Evolutionary conservation across 192 early-diverging fungal species (phyloP), one percentile per base, ranked within the genome.

Genomic region (Nowakowskiella sp.): DNA sequence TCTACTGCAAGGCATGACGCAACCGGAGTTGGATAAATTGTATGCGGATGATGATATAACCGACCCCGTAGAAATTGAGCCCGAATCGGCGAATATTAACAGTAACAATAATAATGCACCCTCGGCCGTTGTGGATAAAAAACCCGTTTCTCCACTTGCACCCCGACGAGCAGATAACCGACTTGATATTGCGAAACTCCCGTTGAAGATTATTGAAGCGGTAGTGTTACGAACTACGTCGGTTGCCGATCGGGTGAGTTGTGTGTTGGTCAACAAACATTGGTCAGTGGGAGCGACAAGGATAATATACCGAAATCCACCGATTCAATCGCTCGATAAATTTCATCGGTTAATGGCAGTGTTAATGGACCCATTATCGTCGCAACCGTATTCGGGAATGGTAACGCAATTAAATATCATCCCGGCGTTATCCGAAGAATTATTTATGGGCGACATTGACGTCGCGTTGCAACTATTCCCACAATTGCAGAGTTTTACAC

Each of bases 381-480:
- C 32, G 4, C 23, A 32, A 13, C 10, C 13, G 22, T 61, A 61
- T 31, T 10, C 56, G 26, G 34, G 45, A 7, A 57, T 28, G 44
- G 44, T 61, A n/a, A n/a, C n/a, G n/a, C n/a, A n/a, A n/a, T n/a
- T n/a, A n/a, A n/a, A n/a, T 2, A n/a, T 10, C 10, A 47, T 13
- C 1, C 28, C 48, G 3, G 24, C 16, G 6, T 24, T 61, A 19
- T 26, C 48, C 7, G 66, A 64, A n/a, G 23, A 55, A 2, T 2
- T 68, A 6, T 27, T 59, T 10, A 58, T 71, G 51, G 70, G 70
- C 45, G 70, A 72, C 55, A 5, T 72, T 21, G 70, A 72, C 51
- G 55, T 60, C 6, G 43, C 55, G 3, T 39, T 72, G 8, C 70
- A 68, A 44, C 53, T 72, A 8, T 64, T 59, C 39, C 62, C 47